Conservation (phyloP, 306 rosid species). For the Rosa rugosa region DNA sequence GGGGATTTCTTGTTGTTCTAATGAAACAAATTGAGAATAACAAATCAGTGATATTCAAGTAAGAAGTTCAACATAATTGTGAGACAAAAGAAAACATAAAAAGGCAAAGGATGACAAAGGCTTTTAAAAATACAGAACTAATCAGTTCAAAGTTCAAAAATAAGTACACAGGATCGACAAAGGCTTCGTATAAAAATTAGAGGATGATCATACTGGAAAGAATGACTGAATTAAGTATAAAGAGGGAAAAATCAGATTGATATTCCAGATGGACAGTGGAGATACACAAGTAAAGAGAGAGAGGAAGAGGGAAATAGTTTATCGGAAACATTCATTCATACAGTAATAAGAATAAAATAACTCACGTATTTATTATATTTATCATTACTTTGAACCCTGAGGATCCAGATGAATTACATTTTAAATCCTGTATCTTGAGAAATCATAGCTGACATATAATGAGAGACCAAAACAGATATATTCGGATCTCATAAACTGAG, state of each 20-base stretch:
- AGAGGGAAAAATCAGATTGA: neutral
- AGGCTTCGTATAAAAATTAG: too few species aligned
- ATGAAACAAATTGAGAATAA: conserved; percentile 25
- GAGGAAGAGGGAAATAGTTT: neutral
- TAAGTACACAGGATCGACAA: neutral
- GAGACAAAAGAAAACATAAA: conserved; percentile 1
- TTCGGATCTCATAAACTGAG: neutral
- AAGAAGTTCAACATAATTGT: conserved; percentile 16
- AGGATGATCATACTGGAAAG: neutral
- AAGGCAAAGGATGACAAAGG: neutral
- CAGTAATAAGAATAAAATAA: neutral
- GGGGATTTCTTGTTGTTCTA: conserved; percentile 95
- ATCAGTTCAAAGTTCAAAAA: neutral
- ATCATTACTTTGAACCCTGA: neutral
- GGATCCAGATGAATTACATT: neutral
- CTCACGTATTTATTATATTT: neutral
- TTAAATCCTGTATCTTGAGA: neutral
- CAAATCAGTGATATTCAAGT: neutral
- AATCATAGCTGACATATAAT: neutral
- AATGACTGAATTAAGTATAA: neutral
- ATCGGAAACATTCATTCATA: neutral
- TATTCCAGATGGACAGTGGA: neutral
- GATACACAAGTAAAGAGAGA: neutral
- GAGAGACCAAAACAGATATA: neutral
- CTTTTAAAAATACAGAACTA: neutral